These are phyloP conservation scores for Cutaneotrichosporon sp. DNA, from an alignment of 1,284 basidiomycete genomes.

Conservation along the genomic window DNA sequence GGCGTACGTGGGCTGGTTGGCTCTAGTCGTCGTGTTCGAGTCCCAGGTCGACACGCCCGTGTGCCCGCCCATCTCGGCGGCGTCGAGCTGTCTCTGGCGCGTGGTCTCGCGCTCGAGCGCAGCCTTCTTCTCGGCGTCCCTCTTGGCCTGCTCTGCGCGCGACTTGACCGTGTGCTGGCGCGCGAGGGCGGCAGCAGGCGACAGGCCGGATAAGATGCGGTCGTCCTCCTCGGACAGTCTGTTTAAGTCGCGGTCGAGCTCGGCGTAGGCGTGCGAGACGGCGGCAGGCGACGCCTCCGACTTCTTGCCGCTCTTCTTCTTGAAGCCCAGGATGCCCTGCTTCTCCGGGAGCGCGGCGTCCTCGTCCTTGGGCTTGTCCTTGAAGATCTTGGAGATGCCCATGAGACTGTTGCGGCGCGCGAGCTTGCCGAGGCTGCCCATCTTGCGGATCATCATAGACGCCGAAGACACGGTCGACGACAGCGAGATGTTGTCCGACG, in stretches of 20 bases:
- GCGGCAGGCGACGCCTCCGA: slow-evolving; percentile 67
- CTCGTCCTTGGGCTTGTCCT: slow-evolving; percentile 74
- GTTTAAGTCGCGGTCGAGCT: slow-evolving; percentile 83
- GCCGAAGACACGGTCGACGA: slow-evolving; percentile 96
- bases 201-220: slow-evolving; percentile 71
- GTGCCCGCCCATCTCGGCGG: slow-evolving; percentile 3
- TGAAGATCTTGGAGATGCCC: slow-evolving; percentile 92
- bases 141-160: slow-evolving; percentile 67
- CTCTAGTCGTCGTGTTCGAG: slow-evolving; percentile 68
- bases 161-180: slow-evolving; percentile 73
- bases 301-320: slow-evolving; percentile 52
- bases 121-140: slow-evolving; percentile 28
- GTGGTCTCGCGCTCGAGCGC: slow-evolving; percentile 10
- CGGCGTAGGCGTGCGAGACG: slow-evolving; percentile 81
- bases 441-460: slow-evolving; percentile 95
- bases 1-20: not conserved
- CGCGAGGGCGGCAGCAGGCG: slow-evolving; percentile 88
- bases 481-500: slow-evolving; percentile 95
- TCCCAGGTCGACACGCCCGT: slow-evolving; percentile 65
- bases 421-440: slow-evolving; percentile 90
- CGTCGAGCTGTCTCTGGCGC: not conserved
- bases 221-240: slow-evolving; percentile 57
- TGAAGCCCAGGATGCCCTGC: slow-evolving; percentile 46
- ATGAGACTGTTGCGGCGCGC: slow-evolving; percentile 82
- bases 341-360: slow-evolving; percentile 55